A percentile compares a stretch with the other conserved stretches of the same genome.
Evolutionary conservation across 768 basidiomycete genomes (phyloP).

Genomic region (Naematelia aurantialba): DNA sequence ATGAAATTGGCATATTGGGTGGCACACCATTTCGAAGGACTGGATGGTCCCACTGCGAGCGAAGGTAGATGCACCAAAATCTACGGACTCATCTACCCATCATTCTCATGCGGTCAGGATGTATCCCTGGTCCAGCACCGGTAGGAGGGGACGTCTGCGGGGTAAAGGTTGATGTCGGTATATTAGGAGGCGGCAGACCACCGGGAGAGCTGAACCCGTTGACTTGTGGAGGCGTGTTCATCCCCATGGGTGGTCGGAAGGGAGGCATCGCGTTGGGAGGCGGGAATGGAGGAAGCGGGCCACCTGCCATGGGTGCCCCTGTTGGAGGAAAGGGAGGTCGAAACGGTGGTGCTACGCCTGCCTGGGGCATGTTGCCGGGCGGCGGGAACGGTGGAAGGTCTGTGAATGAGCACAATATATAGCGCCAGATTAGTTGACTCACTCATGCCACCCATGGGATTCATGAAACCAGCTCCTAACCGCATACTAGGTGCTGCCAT

Average conservation of each 20-base stretch:
- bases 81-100: slow-evolving; percentile 32
- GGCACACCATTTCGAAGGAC: not conserved
- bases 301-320: not conserved
- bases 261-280: slow-evolving; percentile 18
- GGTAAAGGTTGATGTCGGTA: slow-evolving; percentile 9
- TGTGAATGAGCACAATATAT: not conserved
- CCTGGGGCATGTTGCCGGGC: slow-evolving; percentile 20
- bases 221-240: not conserved
- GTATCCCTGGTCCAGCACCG: slow-evolving; percentile 33
- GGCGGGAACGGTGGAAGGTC: slow-evolving; percentile 12
- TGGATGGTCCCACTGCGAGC: not conserved
- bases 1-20: slow-evolving; percentile 6
- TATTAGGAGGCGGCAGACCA: slow-evolving; percentile 6
- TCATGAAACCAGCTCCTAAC: slow-evolving; percentile 43
- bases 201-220: not conserved
- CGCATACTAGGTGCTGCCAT: slow-evolving; percentile 44
- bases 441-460: slow-evolving; percentile 29
- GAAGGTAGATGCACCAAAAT: not conserved
- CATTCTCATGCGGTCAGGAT: slow-evolving; percentile 49
- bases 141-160: slow-evolving; percentile 11
- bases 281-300: not conserved
- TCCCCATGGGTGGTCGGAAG: slow-evolving; percentile 22
- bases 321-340: slow-evolving; percentile 32
- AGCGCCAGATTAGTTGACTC: no score
- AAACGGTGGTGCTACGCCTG: slow-evolving; percentile 16